Conservation (phyloP, 179 eudicot genomes). For the Vitellaria paradoxa region DNA sequence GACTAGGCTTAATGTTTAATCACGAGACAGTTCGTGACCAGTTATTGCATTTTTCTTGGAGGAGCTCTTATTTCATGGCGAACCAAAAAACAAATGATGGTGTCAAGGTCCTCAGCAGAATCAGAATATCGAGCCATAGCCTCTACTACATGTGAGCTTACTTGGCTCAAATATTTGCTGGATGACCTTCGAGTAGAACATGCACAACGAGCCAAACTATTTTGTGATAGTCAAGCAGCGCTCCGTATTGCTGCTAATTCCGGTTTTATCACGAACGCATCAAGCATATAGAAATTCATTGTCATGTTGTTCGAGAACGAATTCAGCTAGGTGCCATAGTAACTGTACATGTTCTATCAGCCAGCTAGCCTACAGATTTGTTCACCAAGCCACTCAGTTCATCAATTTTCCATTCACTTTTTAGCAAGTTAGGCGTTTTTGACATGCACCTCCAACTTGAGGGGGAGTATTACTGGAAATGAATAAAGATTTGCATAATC, state of each 20-base stretch:
- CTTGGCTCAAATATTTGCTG: not conserved
- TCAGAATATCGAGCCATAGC: constrained; percentile 2
- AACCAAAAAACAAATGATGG: constrained; percentile 1
- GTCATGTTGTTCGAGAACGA: not conserved
- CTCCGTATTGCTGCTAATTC: constrained; percentile 1
- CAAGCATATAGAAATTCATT: constrained; percentile 3
- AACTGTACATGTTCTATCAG: not conserved
- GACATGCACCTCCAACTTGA: not conserved
- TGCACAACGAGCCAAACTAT: not conserved
- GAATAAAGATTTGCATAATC: not conserved
- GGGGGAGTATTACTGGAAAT: constrained; percentile 1
- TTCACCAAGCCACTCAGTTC: constrained; percentile 2
- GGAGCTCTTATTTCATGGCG: constrained; percentile 10
- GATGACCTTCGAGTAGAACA: not conserved
- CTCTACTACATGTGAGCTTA: not conserved
- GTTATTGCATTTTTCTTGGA: not conserved
- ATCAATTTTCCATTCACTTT: not conserved
- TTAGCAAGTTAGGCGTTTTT: constrained; percentile 4
- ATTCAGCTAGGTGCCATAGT: not conserved
- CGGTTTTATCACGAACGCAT: not conserved
- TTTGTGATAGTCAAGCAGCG: not conserved
- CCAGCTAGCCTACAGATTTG: not conserved
- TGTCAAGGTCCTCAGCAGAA: constrained; percentile 5
- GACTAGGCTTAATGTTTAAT: constrained; percentile 3
- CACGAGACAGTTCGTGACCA: not conserved